These are phyloP conservation scores for Zygosaccharomyces lentus DNA, from an alignment of 805 yeast species.

Conservation along the genomic window DNA sequence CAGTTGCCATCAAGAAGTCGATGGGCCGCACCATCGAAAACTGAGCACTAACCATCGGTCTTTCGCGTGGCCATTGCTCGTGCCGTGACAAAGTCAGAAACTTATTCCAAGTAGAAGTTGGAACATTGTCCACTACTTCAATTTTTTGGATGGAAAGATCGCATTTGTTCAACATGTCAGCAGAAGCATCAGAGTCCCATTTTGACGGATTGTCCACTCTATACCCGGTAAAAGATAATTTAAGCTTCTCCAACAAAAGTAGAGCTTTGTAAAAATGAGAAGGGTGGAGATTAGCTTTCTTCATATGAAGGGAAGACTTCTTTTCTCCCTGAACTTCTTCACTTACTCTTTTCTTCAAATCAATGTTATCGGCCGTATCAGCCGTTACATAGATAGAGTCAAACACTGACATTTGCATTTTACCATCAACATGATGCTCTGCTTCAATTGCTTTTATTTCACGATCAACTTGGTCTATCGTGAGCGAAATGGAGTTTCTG, in stretches of 20 bases:
- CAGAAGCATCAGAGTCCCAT: conserved; percentile 30
- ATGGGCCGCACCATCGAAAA: conserved; percentile 64
- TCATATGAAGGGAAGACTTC: conserved; percentile 24
- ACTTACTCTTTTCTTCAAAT: conserved; percentile 52
- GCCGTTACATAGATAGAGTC: conserved; percentile 73
- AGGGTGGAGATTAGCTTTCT: conserved; percentile 56
- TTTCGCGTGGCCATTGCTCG: conserved; percentile 58
- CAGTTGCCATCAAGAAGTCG: conserved; percentile 60
- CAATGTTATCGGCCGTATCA: conserved; percentile 44
- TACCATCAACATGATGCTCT: conserved; percentile 8
- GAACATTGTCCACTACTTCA: conserved; percentile 69
- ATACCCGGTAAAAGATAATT: conserved; percentile 42
- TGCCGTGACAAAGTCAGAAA: conserved; percentile 66
- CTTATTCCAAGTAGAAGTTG: conserved; percentile 88
- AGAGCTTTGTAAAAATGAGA: conserved; percentile 57
- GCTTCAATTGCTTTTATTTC: conserved; percentile 24
- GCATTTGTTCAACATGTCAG: conserved; percentile 47
- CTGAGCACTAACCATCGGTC: conserved; percentile 54
- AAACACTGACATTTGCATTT: conserved; percentile 33
- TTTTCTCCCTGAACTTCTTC: conserved; percentile 41
- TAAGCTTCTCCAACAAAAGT: conserved; percentile 53
- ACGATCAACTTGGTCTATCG: conserved; percentile 59
- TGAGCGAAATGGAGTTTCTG: conserved; percentile 57
- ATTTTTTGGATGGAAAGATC: conserved; percentile 50
- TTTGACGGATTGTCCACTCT: conserved; percentile 46